phyloP scores from a whole-genome alignment of 2,329 filamentous ascomycete species.

The Mycosphaerella sp. region DNA sequence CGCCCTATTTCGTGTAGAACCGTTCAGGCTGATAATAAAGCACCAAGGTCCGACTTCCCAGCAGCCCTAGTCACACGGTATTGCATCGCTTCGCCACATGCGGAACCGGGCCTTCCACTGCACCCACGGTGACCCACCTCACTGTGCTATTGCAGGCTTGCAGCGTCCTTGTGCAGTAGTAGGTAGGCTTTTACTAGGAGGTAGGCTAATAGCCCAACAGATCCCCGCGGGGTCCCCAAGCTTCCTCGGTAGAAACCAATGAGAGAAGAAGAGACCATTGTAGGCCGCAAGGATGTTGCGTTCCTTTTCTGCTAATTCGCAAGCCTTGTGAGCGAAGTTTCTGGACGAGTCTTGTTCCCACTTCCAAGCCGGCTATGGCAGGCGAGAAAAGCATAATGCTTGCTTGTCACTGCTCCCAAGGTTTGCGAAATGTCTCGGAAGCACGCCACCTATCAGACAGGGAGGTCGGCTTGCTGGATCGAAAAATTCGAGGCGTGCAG shows the following conservation, averaged over 20 bases:
- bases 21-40: not conserved
- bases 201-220: too few relatives aligned
- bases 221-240: not conserved
- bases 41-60: not conserved
- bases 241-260: not conserved
- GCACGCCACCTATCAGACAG: not conserved
- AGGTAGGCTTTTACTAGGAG: too few relatives aligned
- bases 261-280: not conserved
- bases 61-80: not conserved
- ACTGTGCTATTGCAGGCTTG: too few relatives aligned
- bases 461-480: not conserved
- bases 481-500: not conserved
- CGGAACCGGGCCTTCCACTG: too few relatives aligned
- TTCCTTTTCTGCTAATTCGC: not conserved
- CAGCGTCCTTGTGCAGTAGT: too few relatives aligned
- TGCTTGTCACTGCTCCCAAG: constrained; percentile 7
- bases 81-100: not conserved
- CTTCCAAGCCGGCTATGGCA: constrained; percentile 5
- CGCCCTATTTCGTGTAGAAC: too few relatives aligned
- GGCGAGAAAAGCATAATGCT: not conserved
- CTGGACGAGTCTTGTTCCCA: not conserved
- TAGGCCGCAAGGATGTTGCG: not conserved
- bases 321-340: not conserved
- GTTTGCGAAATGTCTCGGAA: not conserved
- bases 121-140: too few relatives aligned